Evolutionary conservation across 169 alveolate genomes (phyloP).

Genomic region (Eimeria necatrix): DNA sequence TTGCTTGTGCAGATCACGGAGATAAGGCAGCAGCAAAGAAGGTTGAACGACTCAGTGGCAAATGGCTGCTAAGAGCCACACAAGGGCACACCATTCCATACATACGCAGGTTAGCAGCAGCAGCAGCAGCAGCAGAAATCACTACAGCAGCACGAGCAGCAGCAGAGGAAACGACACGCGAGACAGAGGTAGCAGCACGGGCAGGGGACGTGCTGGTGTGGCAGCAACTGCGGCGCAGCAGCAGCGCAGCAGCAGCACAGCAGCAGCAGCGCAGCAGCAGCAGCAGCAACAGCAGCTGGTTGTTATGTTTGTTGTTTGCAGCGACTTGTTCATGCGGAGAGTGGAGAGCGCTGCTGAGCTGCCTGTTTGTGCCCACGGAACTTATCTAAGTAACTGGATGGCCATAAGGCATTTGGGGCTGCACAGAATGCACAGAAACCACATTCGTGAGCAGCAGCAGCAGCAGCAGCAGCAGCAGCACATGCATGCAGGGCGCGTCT

Average conservation of each 20-base stretch:
- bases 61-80: conserved; percentile 79
- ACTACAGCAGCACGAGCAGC: background rate
- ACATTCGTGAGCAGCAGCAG: conserved; percentile 70
- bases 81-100: conserved; percentile 77
- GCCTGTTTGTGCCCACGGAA: conserved; percentile 73
- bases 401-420: conserved; percentile 57
- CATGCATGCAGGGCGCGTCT: background rate
- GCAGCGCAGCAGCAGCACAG: too few relatives aligned
- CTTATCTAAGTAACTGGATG: conserved; percentile 67
- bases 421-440: conserved; percentile 77
- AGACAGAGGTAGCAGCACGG: background rate
- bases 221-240: conserved; percentile 4
- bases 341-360: conserved; percentile 36
- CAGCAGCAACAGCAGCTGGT: too few relatives aligned
- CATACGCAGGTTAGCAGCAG: conserved; percentile 50
- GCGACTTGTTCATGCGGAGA: conserved; percentile 59
- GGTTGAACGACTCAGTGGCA: conserved; percentile 52
- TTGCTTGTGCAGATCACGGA: conserved; percentile 12
- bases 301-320: background rate
- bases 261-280: too few relatives aligned
- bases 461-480: conserved; percentile 44
- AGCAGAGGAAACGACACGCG: conserved; percentile 9
- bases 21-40: conserved; percentile 39
- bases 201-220: background rate
- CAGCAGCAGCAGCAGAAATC: background rate